Evolutionary conservation across 305 asterid species (phyloP).

Genomic region (Striga hermonthica): DNA sequence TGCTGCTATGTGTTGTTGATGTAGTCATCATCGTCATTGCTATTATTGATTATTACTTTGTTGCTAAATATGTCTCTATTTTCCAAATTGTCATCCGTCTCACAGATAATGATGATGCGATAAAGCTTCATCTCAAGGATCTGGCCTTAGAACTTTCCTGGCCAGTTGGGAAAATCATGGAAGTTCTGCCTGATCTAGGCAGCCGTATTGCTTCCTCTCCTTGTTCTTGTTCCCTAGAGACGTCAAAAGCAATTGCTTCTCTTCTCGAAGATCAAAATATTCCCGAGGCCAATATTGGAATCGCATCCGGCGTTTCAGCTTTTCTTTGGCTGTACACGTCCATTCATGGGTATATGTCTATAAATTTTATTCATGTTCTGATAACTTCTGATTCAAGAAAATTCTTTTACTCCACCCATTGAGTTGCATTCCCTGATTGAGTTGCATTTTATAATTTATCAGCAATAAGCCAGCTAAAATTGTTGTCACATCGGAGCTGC

Average conservation of each 20-base stretch:
- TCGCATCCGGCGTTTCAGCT: conserved; percentile 80
- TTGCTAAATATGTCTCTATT: conserved; percentile 1
- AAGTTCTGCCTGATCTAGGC: conserved; percentile 62
- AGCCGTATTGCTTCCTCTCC: conserved; percentile 52
- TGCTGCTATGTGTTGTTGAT: conserved; percentile 3
- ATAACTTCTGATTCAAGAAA: conserved; percentile 12
- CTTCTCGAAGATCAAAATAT: conserved; percentile 70
- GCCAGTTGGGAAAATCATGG: conserved; percentile 74
- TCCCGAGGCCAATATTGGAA: conserved; percentile 64
- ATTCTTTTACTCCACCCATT: too few species aligned
- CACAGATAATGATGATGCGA: conserved; percentile 62
- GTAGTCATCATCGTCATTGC: too few species aligned
- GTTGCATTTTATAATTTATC: conserved; percentile 33
- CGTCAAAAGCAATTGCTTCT: conserved; percentile 60
- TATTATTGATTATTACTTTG: too few species aligned
- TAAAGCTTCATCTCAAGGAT: conserved; percentile 79
- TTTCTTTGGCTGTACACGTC: conserved; percentile 88
- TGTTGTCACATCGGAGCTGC: conserved; percentile 81
- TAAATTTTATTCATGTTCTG: conserved; percentile 4
- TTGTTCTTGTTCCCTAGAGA: conserved; percentile 69
- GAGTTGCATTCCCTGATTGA: conserved; percentile 30
- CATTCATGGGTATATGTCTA: conserved; percentile 64
- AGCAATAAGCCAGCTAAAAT: conserved; percentile 83
- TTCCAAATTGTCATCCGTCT: conserved; percentile 20
- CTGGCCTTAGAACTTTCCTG: conserved; percentile 76